Base-by-base conservation (phyloP, 495 filamentous ascomycete genomes). In the Daldinia bambusicola region DNA sequence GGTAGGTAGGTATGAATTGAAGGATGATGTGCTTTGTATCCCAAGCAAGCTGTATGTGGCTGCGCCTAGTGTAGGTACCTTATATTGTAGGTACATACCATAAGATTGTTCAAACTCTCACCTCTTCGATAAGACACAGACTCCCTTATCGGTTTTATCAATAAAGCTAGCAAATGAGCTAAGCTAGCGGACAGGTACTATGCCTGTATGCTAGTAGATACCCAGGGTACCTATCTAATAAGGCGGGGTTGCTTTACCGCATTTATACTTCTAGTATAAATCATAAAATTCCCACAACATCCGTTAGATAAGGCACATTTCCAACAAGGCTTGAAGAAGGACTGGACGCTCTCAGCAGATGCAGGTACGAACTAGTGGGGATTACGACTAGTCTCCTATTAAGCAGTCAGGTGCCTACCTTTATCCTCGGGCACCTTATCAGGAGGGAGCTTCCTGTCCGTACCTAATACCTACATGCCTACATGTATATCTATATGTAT, bases 301-400 rank as follows among this genome's bases (percentile, higher is more conserved):
- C 14, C 36, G 18, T 16, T n/a, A 56, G 61, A 66, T 61, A 66
- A 55, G 55, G 20, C 22, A 57, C 5, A 51, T 38, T 41, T 59
- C 26, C 2, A 53, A 53, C 22, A 5, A 31, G 30, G 3, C 3
- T 3, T 3, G 34, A 32, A 38, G 43, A 30, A 60, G 40, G 34
- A 53, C 50, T 26, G 52, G 41, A 61, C 7, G 38, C 61, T 37
- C 50, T 59, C 55, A 57, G 32, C 5, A 68, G 55, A 67, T 26
- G 63, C 69, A 72, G 69, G 69, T 67, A 71, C 69, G 59, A 71
- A 60, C 59, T 71, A 71, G 63, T 50, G 69, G 51, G 56, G 67
- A 61, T 34, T 66, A 30, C 37, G 48, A 61, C 53, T 70, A 70
- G 67, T 55, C 18, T 53, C 26, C 26, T 26, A 60, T 67, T 55